These are phyloP conservation scores for Fusarium armeniacum DNA, from an alignment of 2,329 filamentous ascomycete species.

Conservation along the genomic window DNA sequence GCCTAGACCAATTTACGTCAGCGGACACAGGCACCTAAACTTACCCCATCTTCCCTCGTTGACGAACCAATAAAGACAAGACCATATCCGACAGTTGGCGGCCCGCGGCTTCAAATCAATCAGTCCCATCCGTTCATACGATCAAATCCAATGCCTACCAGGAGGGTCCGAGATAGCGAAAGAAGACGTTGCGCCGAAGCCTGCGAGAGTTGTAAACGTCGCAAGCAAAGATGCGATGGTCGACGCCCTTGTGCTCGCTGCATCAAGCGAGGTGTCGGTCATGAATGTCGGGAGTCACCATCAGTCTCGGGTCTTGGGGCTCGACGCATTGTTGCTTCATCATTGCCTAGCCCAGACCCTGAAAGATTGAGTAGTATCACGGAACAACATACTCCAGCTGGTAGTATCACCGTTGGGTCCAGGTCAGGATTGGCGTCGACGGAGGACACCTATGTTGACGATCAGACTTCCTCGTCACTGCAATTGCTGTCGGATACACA, in stretches of 20 bases:
- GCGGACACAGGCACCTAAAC: background rate
- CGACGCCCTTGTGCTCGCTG: conserved; percentile 45
- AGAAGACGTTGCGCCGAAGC: conserved; percentile 47
- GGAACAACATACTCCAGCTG: conserved; percentile 32
- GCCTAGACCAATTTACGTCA: conserved; percentile 20
- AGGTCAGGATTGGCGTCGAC: conserved; percentile 23
- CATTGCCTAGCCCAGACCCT: conserved; percentile 47
- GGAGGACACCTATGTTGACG: conserved; percentile 23
- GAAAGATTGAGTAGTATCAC: conserved; percentile 43
- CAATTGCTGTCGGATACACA: conserved; percentile 46
- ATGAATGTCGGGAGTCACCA: conserved; percentile 42
- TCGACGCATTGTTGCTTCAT: conserved; percentile 45
- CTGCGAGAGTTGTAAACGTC: conserved; percentile 48
- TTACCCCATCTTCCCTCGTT: conserved; percentile 16
- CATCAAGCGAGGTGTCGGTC: conserved; percentile 43
- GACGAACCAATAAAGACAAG: conserved; percentile 40
- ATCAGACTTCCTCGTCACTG: conserved; percentile 34
- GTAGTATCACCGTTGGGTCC: conserved; percentile 23
- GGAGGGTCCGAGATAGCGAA: conserved; percentile 45
- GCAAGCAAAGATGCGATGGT: conserved; percentile 48
- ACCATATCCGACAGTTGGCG: conserved; percentile 42
- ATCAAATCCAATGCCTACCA: conserved; percentile 44
- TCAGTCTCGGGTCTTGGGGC: conserved; percentile 4
- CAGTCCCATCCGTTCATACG: conserved; percentile 8
- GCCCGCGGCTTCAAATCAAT: conserved; percentile 33